A percentile compares a stretch with the other conserved stretches of the same genome.
Conservation (phyloP, 108 stramenopile genomes). For the Asterionellopsis glacialis region DNA sequence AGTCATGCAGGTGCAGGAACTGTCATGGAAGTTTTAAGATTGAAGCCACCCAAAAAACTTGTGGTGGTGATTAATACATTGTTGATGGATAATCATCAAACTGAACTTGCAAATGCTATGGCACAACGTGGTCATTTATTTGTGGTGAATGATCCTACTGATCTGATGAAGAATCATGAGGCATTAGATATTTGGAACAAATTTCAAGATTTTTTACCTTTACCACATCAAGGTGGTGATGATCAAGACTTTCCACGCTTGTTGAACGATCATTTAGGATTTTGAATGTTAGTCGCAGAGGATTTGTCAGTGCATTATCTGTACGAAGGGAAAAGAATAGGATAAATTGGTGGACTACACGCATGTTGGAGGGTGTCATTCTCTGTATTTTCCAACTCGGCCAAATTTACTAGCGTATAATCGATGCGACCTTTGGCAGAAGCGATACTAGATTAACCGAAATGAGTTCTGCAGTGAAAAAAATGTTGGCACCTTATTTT, state of each 20-base stretch:
- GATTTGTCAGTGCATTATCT: too few species aligned
- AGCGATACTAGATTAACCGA: too few species aligned
- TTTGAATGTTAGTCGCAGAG: too few species aligned
- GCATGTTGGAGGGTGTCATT: too few species aligned
- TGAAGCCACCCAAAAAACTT: conserved; percentile 23
- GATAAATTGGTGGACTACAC: too few species aligned
- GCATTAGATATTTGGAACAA: conserved; percentile 21
- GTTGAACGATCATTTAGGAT: conserved; percentile 17
- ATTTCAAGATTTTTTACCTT: conserved; percentile 29
- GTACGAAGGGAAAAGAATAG: too few species aligned
- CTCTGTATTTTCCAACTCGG: too few species aligned
- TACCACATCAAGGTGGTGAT: conserved; percentile 26
- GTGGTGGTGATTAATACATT: conserved; percentile 85
- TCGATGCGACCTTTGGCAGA: too few species aligned
- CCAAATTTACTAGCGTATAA: too few species aligned
- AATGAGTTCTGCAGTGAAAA: too few species aligned
- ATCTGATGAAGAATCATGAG: conserved; percentile 3
- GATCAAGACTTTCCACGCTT: conserved; percentile 31
- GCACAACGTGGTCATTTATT: conserved; percentile 49
- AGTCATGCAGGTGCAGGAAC: conserved; percentile 94
- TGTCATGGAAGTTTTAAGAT: conserved; percentile 77
- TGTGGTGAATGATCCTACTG: conserved; percentile 37
- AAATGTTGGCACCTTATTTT: too few species aligned
- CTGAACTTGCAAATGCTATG: conserved; percentile 87
- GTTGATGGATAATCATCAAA: conserved; percentile 96